phyloP scores from a whole-genome alignment of 208 protist genomes.

The Crithidia thermophila region DNA sequence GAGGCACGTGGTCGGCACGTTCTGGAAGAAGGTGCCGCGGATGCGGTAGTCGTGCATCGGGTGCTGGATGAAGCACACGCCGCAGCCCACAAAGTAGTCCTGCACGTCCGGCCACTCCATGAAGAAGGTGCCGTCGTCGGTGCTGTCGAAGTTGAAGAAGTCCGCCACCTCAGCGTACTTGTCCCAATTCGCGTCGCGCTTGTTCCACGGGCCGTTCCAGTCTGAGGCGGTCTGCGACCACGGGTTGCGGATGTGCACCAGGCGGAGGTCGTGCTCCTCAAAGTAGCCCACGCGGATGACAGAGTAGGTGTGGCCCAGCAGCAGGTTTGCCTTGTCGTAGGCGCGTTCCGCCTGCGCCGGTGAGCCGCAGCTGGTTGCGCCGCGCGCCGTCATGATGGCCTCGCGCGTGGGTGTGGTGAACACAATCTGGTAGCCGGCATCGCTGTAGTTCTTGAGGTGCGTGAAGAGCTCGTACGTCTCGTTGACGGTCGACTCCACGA shows the following conservation, averaged over 20 bases:
- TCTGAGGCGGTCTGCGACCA: conserved; percentile 39
- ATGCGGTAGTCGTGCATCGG: conserved; percentile 81
- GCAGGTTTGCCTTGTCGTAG: conserved; percentile 62
- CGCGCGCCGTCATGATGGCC: conserved; percentile 48
- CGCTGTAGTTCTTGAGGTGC: conserved; percentile 44
- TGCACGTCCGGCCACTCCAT: conserved; percentile 83
- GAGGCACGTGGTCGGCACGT: conserved; percentile 67
- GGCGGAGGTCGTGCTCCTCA: conserved; percentile 45
- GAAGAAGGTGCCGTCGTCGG: conserved; percentile 68
- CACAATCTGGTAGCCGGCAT: conserved; percentile 56
- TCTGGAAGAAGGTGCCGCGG: conserved; percentile 72
- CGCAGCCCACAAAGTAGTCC: conserved; percentile 71
- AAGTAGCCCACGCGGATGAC: conserved; percentile 68
- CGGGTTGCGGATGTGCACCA: conserved; percentile 76
- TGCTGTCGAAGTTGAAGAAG: conserved; percentile 45
- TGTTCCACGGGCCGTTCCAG: conserved; percentile 73
- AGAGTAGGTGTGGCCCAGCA: conserved; percentile 65
- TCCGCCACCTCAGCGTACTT: conserved; percentile 49
- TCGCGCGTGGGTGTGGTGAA: conserved; percentile 70
- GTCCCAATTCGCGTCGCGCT: conserved; percentile 59
- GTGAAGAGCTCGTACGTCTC: conserved; percentile 63
- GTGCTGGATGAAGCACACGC: conserved; percentile 79
- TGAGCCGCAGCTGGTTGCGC: conserved; percentile 26
- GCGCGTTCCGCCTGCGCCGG: conserved; percentile 36
- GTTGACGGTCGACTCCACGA: conserved; percentile 44